Evolutionary conservation across 192 early-diverging fungal species (phyloP), one percentile per base, ranked within the genome.

Genomic region (Paraglomus occultum): DNA sequence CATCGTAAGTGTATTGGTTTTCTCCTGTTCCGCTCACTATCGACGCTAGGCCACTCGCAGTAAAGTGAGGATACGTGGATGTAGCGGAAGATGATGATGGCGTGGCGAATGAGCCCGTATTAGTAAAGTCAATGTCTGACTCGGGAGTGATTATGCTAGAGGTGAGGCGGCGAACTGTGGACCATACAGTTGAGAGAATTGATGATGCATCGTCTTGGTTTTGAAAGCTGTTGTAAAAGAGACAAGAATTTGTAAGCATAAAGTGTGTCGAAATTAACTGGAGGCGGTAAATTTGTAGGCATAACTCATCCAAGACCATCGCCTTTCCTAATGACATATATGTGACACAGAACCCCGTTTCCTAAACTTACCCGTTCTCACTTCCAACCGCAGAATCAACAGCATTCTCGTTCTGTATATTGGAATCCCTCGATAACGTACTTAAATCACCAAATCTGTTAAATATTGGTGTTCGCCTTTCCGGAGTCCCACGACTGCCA

Each of bases 1-100:
- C 5, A 64, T 64, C 63, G 43, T 64, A 62, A 7, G 60, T 43
- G n/a, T 62, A 64, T 50, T 50, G 46, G 38, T 48, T 64, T n/a
- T 64, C 63, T 18, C 63, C 63, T 14, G 60, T 14, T 62, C 60
- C 60, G 8, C 46, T 64, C 20, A 64, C 50, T 38, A 64, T 50
- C 12, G 63, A 64, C 8, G 63, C 47, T 20, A 64, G 50, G 50
- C 63, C 63, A 64, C 18, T 49, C 31, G 31, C 31, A 1, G 31
- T 31, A 9, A 1, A 11, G 39, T 63, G 61, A 45, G 45, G 47
- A n/a, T 20, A 50, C 5, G 63, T 50, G 18, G 63, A 64, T 12
- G 20, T 20, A 50, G 38, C 23, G 12, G 61, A 5, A 14, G 48
- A 17, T 18, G 7, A 17, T 10, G 47, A 31, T 2, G 8, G 42